Evolutionary conservation across 495 filamentous ascomycete species (phyloP), one percentile per base, ranked within the genome.

Genomic region (Aspergillus kassunensis): DNA sequence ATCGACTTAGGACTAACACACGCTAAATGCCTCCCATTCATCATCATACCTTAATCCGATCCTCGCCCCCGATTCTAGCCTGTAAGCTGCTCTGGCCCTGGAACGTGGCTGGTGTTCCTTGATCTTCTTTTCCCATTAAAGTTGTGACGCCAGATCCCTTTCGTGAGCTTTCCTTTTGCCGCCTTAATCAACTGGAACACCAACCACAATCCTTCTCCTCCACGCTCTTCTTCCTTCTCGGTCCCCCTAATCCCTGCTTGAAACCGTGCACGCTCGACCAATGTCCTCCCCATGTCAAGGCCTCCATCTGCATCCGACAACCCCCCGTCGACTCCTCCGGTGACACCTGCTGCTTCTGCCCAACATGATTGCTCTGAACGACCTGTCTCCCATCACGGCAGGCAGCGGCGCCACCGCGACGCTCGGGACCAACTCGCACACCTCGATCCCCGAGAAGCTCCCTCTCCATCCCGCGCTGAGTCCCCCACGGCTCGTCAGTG

Each of bases 251-350:
- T 45, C 61, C 63, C 53, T 61, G 51, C 63, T 60, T 61, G 62
- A n/a, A 56, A 61, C 60, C 59, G 53, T 62, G 62, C 54, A 64
- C 55, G 35, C 60, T 59, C 72, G 67, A 75, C 75, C 75, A 75
- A 79, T 80, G 77, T 75, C 63, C 66, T 71, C 66, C 68, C 66
- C 77, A 80, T 80, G 77, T 80, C 77, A 78, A 78, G 65, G 29
- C 64, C 72, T 68, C 66, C 69, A 68, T 65, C 67, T 67, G 74
- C 69, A 66, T 61, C 75, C 66, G 70, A 71, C 63, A 60, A 74
- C 60, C 64, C 68, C 66, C 64, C 66, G 69, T 71, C 70, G 67
- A 63, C 61, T 66, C 63, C 70, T 65, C 65, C 70, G 75, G 69
- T 79, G 72, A 77, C 75, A 70, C 67, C 69, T 75, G 71, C 63